Evolutionary conservation across 306 rosid genomes (phyloP).

Genomic region (Prunus campanulata): DNA sequence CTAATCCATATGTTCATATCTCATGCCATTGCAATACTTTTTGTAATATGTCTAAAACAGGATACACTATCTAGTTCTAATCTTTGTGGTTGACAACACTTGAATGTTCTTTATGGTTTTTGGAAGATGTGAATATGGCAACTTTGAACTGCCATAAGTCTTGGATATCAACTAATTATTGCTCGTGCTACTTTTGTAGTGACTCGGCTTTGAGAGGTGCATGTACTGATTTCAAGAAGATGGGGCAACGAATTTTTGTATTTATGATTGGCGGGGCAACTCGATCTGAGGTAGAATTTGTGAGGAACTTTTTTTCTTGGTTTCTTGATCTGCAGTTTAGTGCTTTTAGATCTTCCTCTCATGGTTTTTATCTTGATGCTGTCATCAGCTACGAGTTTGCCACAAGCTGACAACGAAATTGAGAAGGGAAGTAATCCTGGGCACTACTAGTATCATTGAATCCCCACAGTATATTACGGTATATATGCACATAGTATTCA

Average conservation of each 20-base stretch:
- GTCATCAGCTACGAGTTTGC: conserved; percentile 84
- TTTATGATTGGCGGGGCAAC: conserved; percentile 93
- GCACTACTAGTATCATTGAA: conserved; percentile 71
- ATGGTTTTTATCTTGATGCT: conserved; percentile 10
- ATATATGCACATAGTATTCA: conserved; percentile 18
- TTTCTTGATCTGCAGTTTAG: conserved; percentile 11
- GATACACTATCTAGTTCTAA: no score
- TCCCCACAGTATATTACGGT: conserved; percentile 79
- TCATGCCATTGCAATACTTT: not conserved
- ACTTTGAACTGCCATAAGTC: conserved; percentile 2
- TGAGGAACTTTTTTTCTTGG: conserved; percentile 2
- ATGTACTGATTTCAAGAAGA: conserved; percentile 58
- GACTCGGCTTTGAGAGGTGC: conserved; percentile 61
- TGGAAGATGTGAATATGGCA: not conserved
- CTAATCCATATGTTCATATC: not conserved
- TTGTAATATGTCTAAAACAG: not conserved
- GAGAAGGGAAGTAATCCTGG: conserved; percentile 81
- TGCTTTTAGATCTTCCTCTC: conserved; percentile 20
- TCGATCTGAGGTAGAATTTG: conserved; percentile 76
- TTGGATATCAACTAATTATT: conserved; percentile 11
- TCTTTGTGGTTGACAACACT: conserved; percentile 3
- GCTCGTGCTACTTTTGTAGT: conserved; percentile 33
- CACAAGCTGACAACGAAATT: conserved; percentile 82
- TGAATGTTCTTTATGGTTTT: not conserved
- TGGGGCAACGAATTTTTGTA: conserved; percentile 82